phyloP scores from a whole-genome alignment of 1,284 basidiomycete genomes.

The Leccinum insigne region DNA sequence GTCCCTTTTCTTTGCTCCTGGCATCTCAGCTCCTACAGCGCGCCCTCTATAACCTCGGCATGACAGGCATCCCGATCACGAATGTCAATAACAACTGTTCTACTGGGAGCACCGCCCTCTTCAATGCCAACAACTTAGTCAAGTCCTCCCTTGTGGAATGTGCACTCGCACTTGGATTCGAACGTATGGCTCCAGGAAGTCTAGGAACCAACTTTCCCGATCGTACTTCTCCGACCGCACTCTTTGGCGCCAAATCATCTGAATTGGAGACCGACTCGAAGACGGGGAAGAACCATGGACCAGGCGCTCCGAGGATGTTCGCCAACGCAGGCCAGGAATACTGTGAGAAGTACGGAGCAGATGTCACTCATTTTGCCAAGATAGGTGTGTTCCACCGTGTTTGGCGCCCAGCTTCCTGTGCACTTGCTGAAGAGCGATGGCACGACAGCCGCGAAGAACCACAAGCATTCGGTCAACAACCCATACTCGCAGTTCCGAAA shows the following conservation, averaged over 20 bases:
- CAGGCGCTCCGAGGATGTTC: constrained; percentile 74
- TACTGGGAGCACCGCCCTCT: constrained; percentile 75
- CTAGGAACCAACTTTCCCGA: constrained; percentile 73
- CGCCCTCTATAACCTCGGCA: constrained; percentile 83
- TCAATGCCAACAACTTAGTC: constrained; percentile 66
- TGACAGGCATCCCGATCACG: constrained; percentile 84
- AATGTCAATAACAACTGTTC: constrained; percentile 90
- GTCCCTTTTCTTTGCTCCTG: not conserved
- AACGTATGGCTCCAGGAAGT: constrained; percentile 83
- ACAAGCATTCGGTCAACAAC: constrained; percentile 80
- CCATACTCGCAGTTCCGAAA: constrained; percentile 86
- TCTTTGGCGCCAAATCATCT: constrained; percentile 44
- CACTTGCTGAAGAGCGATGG: not conserved
- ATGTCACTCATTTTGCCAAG: constrained; percentile 68
- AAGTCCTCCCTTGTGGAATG: constrained; percentile 75
- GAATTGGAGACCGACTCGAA: constrained; percentile 53
- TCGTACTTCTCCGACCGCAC: constrained; percentile 56
- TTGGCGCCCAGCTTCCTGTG: not conserved
- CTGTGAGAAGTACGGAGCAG: constrained; percentile 73
- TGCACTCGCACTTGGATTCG: constrained; percentile 83
- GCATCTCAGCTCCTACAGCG: constrained; percentile 29
- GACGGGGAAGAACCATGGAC: constrained; percentile 60
- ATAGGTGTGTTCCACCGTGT: constrained; percentile 53
- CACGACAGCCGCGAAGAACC: constrained; percentile 76
- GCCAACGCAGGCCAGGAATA: constrained; percentile 81